phyloP scores from a whole-genome alignment of 305 asterid genomes.

The Lippia alba region DNA sequence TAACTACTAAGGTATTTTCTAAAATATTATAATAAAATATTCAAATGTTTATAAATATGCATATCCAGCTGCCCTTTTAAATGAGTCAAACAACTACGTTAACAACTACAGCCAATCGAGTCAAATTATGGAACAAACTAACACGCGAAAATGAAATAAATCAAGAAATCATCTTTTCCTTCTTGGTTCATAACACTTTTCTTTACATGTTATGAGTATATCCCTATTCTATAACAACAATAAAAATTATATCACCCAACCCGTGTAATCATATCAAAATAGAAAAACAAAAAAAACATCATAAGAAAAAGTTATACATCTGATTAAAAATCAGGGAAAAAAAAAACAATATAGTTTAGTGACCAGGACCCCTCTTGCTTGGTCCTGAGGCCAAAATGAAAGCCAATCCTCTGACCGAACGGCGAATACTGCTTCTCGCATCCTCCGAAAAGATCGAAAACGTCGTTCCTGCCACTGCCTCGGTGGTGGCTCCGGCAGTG shows the following conservation, averaged over 20 bases:
- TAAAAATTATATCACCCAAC: not conserved
- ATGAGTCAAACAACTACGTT: not conserved
- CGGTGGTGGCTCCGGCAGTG: slow-evolving; percentile 15
- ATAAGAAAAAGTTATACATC: not conserved
- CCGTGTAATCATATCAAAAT: not conserved
- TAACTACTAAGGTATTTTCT: not conserved
- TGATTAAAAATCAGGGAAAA: not conserved
- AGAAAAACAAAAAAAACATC: not conserved
- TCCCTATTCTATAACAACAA: not conserved
- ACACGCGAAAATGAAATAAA: slow-evolving; percentile 10
- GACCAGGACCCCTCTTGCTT: slow-evolving; percentile 70
- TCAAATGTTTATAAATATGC: not conserved
- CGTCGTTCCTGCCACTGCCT: not conserved
- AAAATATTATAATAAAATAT: not conserved
- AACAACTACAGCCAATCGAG: not conserved
- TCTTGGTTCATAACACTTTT: not conserved
- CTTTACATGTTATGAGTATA: slow-evolving; percentile 27
- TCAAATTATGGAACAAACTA: not conserved
- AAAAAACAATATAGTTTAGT: slow-evolving; percentile 29
- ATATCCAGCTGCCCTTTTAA: not conserved
- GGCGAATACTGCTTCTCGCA: not conserved
- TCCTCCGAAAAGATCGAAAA: not conserved
- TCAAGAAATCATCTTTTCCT: not conserved
- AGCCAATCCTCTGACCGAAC: slow-evolving; percentile 36
- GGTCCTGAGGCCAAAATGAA: slow-evolving; percentile 66